Percentiles rank a stretch among this genome's conserved stretches.
Conservation (phyloP, 768 basidiomycete genomes). For the Boletus subcaerulescens region DNA sequence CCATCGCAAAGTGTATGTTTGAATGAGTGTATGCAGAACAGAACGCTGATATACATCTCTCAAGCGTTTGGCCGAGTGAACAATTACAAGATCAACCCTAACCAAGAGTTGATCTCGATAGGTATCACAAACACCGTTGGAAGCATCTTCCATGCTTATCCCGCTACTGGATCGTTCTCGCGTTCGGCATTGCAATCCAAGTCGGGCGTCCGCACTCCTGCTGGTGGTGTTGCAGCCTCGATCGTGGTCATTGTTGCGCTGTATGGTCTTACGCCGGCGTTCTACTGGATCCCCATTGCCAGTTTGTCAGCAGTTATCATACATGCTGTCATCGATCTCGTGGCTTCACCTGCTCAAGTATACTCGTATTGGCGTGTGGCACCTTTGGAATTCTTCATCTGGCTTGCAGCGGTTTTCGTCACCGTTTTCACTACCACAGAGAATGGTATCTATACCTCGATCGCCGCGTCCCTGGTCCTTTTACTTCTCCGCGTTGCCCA, state of each 20-base stretch:
- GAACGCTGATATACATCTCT: constrained; percentile 9
- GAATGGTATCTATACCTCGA: constrained; percentile 86
- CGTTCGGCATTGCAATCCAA: constrained; percentile 96
- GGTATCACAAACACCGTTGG: constrained; percentile 95
- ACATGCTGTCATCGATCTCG: constrained; percentile 85
- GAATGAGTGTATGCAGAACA: not conserved
- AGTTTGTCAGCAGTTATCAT: constrained; percentile 93
- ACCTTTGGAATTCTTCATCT: constrained; percentile 90
- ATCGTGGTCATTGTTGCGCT: constrained; percentile 90
- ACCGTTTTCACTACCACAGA: constrained; percentile 95
- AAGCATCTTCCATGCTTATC: constrained; percentile 87
- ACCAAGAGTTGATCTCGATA: constrained; percentile 95
- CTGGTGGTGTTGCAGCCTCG: constrained; percentile 81
- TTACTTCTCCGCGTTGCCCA: constrained; percentile 84
- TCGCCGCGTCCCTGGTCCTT: constrained; percentile 73
- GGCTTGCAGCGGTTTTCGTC: constrained; percentile 80
- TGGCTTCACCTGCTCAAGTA: constrained; percentile 77
- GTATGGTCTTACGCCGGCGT: constrained; percentile 90
- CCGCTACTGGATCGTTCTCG: constrained; percentile 97
- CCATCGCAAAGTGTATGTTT: constrained; percentile 85
- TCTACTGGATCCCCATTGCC: constrained; percentile 85
- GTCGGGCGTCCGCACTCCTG: constrained; percentile 95
- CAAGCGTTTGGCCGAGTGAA: constrained; percentile 92
- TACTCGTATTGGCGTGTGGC: constrained; percentile 93
- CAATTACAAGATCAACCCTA: constrained; percentile 89